Evolutionary conservation across 176 grass and related monocot species (phyloP).

Genomic region (Guadua angustifolia): DNA sequence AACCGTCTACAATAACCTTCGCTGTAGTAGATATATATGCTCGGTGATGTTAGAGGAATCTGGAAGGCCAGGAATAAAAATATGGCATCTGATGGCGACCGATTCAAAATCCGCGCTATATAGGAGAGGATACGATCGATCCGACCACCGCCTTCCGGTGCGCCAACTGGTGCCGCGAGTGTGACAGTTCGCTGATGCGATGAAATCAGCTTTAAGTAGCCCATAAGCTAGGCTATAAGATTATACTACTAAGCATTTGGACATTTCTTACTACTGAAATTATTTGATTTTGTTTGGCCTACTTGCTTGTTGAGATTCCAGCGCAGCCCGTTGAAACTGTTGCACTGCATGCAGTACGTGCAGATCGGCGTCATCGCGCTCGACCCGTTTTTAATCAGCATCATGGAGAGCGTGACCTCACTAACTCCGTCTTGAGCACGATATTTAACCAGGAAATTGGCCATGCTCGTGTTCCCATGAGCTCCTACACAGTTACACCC

Average conservation of each 20-base stretch:
- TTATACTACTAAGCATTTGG: no score
- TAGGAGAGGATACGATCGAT: background rate
- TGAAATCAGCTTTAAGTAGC: constrained; percentile 17
- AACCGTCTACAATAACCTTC: no score
- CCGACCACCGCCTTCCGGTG: constrained; percentile 17
- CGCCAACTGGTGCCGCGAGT: constrained; percentile 19
- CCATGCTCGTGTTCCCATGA: background rate
- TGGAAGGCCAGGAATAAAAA: background rate
- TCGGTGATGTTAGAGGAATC: background rate
- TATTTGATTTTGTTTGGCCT: constrained; percentile 38
- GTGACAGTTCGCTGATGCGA: constrained; percentile 21
- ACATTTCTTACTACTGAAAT: no score
- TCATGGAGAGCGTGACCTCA: constrained; percentile 25
- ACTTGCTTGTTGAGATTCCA: constrained; percentile 51
- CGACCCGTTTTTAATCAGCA: background rate
- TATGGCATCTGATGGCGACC: background rate
- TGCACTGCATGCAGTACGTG: background rate
- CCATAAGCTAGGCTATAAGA: background rate
- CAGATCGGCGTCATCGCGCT: background rate
- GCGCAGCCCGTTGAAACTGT: constrained; percentile 42
- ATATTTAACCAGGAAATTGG: background rate
- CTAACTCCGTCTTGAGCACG: background rate
- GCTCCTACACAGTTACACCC: background rate
- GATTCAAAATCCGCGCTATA: background rate
- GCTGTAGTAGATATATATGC: background rate